phyloP scores from a whole-genome alignment of 208 protist genomes.

The Crithidia acanthocephali region DNA sequence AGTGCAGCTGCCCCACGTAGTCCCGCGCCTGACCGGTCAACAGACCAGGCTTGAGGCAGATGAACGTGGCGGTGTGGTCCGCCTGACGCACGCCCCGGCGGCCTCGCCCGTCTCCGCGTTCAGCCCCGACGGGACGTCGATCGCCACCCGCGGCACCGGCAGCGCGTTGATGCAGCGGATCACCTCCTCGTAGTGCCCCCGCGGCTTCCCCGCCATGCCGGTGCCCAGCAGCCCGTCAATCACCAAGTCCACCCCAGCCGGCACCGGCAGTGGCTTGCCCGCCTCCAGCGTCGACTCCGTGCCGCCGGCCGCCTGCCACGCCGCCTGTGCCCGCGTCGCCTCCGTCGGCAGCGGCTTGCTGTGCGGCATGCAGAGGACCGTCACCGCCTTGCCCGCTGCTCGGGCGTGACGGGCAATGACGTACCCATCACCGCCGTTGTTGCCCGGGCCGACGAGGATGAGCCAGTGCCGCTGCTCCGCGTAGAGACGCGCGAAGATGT shows the following conservation, averaged over 20 bases:
- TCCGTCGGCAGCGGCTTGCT: conserved; percentile 61
- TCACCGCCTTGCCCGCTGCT: conserved; percentile 43
- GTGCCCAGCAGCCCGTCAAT: conserved; percentile 86
- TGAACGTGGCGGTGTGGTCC: conserved; percentile 80
- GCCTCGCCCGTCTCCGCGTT: conserved; percentile 77
- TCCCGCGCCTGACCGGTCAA: conserved; percentile 63
- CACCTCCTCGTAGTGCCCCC: conserved; percentile 61
- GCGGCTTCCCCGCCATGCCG: conserved; percentile 64
- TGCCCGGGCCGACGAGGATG: conserved; percentile 80
- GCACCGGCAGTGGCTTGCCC: conserved; percentile 18
- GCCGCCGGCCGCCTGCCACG: conserved; percentile 46
- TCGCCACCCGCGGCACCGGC: conserved; percentile 60
- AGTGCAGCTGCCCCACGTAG: conserved; percentile 79
- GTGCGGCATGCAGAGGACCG: conserved; percentile 61
- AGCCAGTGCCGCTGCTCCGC: conserved; percentile 53
- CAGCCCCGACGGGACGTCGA: conserved; percentile 89
- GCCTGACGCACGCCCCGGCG: conserved; percentile 67
- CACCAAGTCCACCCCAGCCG: conserved; percentile 62
- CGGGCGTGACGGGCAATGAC: conserved; percentile 70
- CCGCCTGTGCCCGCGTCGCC: conserved; percentile 47
- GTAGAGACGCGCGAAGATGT: conserved; percentile 49
- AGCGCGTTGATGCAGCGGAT: conserved; percentile 63
- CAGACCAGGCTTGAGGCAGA: conserved; percentile 84
- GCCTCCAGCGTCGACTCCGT: conserved; percentile 18
- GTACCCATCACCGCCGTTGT: conserved; percentile 90